Percentiles rank a stretch among this genome's conserved stretches.
phyloP scores from a whole-genome alignment of 2,329 filamentous ascomycete genomes.

The Pyricularia grisea region DNA sequence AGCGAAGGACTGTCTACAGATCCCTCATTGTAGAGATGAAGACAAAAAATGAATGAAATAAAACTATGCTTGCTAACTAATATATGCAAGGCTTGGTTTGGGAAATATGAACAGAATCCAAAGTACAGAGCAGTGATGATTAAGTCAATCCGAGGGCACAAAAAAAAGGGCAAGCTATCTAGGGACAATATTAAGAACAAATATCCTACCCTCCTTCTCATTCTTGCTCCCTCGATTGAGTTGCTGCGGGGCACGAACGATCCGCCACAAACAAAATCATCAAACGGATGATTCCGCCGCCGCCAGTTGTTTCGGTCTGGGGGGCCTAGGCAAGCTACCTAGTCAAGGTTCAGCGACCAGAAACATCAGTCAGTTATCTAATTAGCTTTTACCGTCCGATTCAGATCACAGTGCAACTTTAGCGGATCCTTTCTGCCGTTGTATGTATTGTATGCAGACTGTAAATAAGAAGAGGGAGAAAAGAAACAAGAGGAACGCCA shows the following conservation, averaged over 20 bases:
- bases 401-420: not conserved
- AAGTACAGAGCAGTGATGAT: not conserved
- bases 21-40: not conserved
- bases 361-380: not conserved
- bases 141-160: too few species aligned
- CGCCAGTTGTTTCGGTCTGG: not conserved
- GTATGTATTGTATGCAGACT: too few species aligned
- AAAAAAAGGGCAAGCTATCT: not conserved
- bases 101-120: not conserved
- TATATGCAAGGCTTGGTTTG: not conserved
- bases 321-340: not conserved
- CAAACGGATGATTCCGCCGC: not conserved
- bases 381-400: not conserved
- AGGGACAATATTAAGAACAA: not conserved
- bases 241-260: not conserved
- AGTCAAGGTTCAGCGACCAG: not conserved
- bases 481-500: not conserved
- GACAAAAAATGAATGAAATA: not conserved
- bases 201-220: not conserved
- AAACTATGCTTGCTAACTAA: not conserved
- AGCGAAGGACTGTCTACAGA: not conserved
- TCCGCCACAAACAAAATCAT: not conserved
- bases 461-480: too few species aligned
- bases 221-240: not conserved
- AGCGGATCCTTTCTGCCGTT: not conserved